Base-by-base conservation (phyloP, 495 filamentous ascomycete species). In the Friedmanniomyces simplex region DNA sequence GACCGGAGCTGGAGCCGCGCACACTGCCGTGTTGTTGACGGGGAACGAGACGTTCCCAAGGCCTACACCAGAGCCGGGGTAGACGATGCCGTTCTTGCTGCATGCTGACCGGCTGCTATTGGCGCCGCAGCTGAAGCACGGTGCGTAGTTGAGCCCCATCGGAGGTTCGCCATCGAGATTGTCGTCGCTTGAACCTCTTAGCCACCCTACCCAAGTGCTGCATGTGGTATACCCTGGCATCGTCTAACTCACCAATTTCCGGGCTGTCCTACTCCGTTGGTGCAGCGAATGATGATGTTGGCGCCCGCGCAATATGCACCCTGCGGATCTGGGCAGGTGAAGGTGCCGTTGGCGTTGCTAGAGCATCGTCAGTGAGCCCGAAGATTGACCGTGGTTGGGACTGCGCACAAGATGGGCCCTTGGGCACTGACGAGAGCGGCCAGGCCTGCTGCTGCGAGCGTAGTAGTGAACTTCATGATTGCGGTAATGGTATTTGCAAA, bases 241-340 rank as follows among this genome's bases (percentile, higher is more conserved):
- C 3, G 4, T 32, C 10, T 32, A 10, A 32, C 28, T 32, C 10
- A 32, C 28, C 66, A 68, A 50, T 66, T 68, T 30, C 66, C 66
- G 16, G 66, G 56, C 28, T 59, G 54, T 14, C 60, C 66, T 8
- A 66, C 41, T 21, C 57, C 57, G 47, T 62, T 54, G 39, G 13
- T 53, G 59, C 66, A 68, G n/a, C 63, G 66, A 32, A 68, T 60
- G 60, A 68, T 68, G 58, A 68, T 66, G 49, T 66, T 66, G 13
- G 57, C 58, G 30, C 50, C 63, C 7, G 60, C 63, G 50, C 66
- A 68, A 52, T 57, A 68, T 10, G 56, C 49, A 20, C 58, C 62
- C 28, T 64, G 55, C 18, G 61, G 52, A 32, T 43, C 53, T 18
- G 65, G 55, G 55, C 63, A 65, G 57, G 46, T 59, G 54, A 64